Conservation (phyloP, 306 rosid genomes). For the Prosopis cineraria region DNA sequence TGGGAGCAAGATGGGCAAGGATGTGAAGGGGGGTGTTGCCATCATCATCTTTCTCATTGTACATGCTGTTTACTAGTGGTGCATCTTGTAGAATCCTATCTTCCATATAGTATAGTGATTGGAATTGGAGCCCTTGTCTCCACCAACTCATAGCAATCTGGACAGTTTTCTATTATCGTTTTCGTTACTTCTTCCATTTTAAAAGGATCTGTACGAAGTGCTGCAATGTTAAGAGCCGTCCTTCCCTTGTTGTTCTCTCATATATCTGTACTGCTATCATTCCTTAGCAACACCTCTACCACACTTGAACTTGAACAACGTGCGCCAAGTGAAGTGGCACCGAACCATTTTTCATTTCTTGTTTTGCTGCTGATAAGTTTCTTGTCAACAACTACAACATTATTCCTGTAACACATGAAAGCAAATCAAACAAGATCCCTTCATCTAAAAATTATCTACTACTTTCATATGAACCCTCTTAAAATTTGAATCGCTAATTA, state of each 20-base stretch:
- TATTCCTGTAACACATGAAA: not conserved
- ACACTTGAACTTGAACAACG: rapidly evolving
- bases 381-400: not conserved
- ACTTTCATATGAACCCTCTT: not conserved
- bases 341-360: not conserved
- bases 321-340: not conserved
- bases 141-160: slow-evolving; percentile 12
- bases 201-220: no score
- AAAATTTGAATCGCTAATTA: no score
- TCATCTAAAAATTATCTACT: no score
- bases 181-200: no score
- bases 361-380: not conserved
- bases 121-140: not conserved
- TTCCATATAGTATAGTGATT: not conserved
- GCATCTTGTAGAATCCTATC: not conserved
- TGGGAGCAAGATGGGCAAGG: no score
- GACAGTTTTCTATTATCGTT: not conserved
- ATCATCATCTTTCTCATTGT: not conserved
- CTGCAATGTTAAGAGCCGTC: no score
- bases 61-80: not conserved
- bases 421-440: no score
- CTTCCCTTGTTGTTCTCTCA: not conserved
- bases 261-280: not conserved
- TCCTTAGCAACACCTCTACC: not conserved
- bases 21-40: slow-evolving; percentile 11